A percentile compares a stretch with the other conserved stretches of the same genome.
Evolutionary conservation across 768 basidiomycete species (phyloP).

Genomic region (Scleroderma bovista): DNA sequence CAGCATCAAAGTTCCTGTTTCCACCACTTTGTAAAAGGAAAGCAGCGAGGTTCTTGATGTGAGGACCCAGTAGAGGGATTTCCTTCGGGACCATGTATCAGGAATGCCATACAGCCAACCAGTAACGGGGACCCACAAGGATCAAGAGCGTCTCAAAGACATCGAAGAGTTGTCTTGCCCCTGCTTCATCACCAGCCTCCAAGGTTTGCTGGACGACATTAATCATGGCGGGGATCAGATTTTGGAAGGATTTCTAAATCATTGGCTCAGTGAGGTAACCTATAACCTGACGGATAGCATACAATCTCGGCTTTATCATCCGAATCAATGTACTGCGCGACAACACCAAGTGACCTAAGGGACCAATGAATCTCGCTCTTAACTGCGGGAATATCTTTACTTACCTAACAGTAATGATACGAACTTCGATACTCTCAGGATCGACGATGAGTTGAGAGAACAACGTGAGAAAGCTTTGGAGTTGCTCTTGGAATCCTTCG

Average conservation of each 20-base stretch:
- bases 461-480: slow-evolving; percentile 71
- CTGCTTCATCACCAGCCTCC: slow-evolving; percentile 70
- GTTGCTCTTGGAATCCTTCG: slow-evolving; percentile 78
- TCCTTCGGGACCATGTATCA: slow-evolving; percentile 47
- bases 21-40: slow-evolving; percentile 85
- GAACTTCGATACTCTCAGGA: slow-evolving; percentile 83
- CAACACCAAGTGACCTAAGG: slow-evolving; percentile 75
- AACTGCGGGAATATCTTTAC: slow-evolving; percentile 7
- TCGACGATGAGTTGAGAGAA: slow-evolving; percentile 71
- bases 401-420: slow-evolving; percentile 83
- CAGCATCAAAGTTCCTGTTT: slow-evolving; percentile 68
- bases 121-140: slow-evolving; percentile 46
- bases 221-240: slow-evolving; percentile 81
- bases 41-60: slow-evolving; percentile 79
- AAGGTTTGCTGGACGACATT: slow-evolving; percentile 82
- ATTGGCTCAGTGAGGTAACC: slow-evolving; percentile 1
- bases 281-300: slow-evolving; percentile 25
- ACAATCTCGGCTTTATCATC: slow-evolving; percentile 88
- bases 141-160: slow-evolving; percentile 94
- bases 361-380: slow-evolving; percentile 5
- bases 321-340: slow-evolving; percentile 87
- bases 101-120: background rate
- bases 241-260: slow-evolving; percentile 77
- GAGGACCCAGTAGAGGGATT: slow-evolving; percentile 86
- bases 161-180: slow-evolving; percentile 88